A percentile compares a stretch with the other conserved stretches of the same genome.
Conservation (phyloP, 352 stramenopile genomes). For the Pythium guiyangense region DNA sequence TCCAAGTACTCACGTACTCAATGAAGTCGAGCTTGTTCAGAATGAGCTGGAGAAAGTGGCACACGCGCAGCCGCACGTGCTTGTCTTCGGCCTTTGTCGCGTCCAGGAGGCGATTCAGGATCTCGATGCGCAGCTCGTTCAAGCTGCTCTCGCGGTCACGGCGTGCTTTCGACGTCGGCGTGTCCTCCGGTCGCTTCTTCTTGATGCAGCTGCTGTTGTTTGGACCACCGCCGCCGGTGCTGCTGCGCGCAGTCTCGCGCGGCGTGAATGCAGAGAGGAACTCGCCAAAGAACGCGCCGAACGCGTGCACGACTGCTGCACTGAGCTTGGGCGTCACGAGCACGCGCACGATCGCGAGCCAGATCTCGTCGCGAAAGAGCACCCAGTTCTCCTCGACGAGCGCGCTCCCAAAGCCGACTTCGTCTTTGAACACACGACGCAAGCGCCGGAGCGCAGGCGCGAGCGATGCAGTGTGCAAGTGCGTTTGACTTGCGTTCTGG, state of each 20-base stretch:
- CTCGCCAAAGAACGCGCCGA: constrained; percentile 43
- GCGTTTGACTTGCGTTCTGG: constrained; percentile 15
- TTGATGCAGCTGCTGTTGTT: constrained; percentile 9
- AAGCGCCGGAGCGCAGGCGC: constrained; percentile 47
- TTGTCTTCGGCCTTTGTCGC: constrained; percentile 60
- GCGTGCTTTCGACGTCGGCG: constrained; percentile 8
- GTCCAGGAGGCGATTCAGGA: constrained; percentile 41
- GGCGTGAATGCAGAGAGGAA: constrained; percentile 26
- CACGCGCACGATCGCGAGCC: constrained; percentile 45
- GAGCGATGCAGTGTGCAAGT: constrained; percentile 20
- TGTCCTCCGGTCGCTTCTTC: constrained; percentile 11
- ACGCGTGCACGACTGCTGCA: constrained; percentile 41
- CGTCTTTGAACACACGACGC: constrained; percentile 38
- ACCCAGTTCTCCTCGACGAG: constrained; percentile 49
- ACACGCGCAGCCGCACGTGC: constrained; percentile 42
- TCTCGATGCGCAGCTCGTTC: constrained; percentile 40
- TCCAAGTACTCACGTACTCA: constrained; percentile 34
- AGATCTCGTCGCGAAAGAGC: constrained; percentile 63
- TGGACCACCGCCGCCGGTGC: not conserved
- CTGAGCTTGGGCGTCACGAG: constrained; percentile 38
- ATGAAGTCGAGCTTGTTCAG: constrained; percentile 48
- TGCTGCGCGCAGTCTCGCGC: constrained; percentile 3
- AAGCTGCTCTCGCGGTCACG: constrained; percentile 13
- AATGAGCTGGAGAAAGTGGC: constrained; percentile 58
- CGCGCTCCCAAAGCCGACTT: constrained; percentile 32